Evolutionary conservation across 768 basidiomycete genomes (phyloP).

Genomic region (Leccinum arenicola): DNA sequence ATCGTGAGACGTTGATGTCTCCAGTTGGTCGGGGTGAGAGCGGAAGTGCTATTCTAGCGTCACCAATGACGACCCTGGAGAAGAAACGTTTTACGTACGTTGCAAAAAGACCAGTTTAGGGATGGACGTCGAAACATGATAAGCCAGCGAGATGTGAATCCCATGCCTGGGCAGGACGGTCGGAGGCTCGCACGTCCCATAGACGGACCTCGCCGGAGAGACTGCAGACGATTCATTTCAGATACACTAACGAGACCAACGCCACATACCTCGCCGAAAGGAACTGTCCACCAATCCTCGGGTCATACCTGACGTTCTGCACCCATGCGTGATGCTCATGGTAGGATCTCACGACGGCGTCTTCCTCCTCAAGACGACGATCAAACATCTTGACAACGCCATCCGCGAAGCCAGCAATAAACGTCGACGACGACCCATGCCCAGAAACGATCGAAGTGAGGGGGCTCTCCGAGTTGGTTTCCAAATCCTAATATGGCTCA

Average conservation of each 20-base stretch:
- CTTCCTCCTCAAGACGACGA: slow-evolving; percentile 78
- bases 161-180: slow-evolving; percentile 59
- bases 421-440: slow-evolving; percentile 68
- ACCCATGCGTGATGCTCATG: slow-evolving; percentile 84
- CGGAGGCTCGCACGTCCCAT: slow-evolving; percentile 79
- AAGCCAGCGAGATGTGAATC: slow-evolving; percentile 69
- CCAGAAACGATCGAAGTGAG: slow-evolving; percentile 85
- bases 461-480: slow-evolving; percentile 87
- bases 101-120: slow-evolving; percentile 79
- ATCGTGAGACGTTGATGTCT: slow-evolving; percentile 62
- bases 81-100: slow-evolving; percentile 49
- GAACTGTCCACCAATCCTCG: slow-evolving; percentile 63
- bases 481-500: slow-evolving; percentile 60
- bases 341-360: slow-evolving; percentile 78
- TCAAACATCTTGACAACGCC: slow-evolving; percentile 90
- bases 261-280: slow-evolving; percentile 77
- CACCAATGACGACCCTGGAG: background rate
- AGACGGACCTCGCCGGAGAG: slow-evolving; percentile 86
- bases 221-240: slow-evolving; percentile 39
- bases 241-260: background rate
- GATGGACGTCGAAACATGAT: slow-evolving; percentile 84
- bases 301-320: slow-evolving; percentile 85
- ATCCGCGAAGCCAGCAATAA: slow-evolving; percentile 91
- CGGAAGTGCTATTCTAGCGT: slow-evolving; percentile 47
- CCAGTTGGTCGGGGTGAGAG: slow-evolving; percentile 58